Conservation (phyloP, 805 yeast species). For the Maudiozyma saulgeensis region DNA sequence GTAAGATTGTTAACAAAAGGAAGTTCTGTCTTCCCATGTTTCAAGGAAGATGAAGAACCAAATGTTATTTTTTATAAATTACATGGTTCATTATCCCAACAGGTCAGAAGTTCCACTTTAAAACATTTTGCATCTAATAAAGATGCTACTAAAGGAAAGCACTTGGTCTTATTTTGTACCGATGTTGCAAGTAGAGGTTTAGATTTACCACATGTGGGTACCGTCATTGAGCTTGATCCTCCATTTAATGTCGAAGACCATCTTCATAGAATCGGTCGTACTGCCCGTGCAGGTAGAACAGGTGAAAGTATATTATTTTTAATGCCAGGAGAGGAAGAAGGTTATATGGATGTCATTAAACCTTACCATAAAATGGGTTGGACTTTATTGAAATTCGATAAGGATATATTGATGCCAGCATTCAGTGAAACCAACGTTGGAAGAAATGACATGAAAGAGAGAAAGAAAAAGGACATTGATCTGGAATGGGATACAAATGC, state of each 20-base stretch:
- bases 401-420: slow-evolving; percentile 31
- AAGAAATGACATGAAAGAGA: slow-evolving; percentile 31
- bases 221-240: slow-evolving; percentile 89
- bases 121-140: slow-evolving; percentile 43
- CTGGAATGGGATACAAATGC: slow-evolving; percentile 84
- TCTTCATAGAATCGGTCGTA: slow-evolving; percentile 92
- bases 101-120: slow-evolving; percentile 68
- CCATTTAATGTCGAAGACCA: slow-evolving; percentile 93
- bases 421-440: slow-evolving; percentile 23
- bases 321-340: slow-evolving; percentile 85
- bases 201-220: slow-evolving; percentile 78
- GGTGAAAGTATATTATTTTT: slow-evolving; percentile 76
- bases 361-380: slow-evolving; percentile 50
- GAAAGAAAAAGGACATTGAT: slow-evolving; percentile 23
- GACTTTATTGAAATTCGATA: slow-evolving; percentile 40
- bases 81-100: slow-evolving; percentile 89
- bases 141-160: slow-evolving; percentile 36
- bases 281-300: slow-evolving; percentile 90
- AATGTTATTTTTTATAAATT: slow-evolving; percentile 52
- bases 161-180: slow-evolving; percentile 76
- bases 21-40: slow-evolving; percentile 24
- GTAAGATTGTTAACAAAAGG: slow-evolving; percentile 26
- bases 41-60: slow-evolving; percentile 28
- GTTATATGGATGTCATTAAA: slow-evolving; percentile 55
- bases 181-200: slow-evolving; percentile 97